Base-by-base conservation (phyloP, 2,329 filamentous ascomycete species). In the Achaetomium macrosporum region DNA sequence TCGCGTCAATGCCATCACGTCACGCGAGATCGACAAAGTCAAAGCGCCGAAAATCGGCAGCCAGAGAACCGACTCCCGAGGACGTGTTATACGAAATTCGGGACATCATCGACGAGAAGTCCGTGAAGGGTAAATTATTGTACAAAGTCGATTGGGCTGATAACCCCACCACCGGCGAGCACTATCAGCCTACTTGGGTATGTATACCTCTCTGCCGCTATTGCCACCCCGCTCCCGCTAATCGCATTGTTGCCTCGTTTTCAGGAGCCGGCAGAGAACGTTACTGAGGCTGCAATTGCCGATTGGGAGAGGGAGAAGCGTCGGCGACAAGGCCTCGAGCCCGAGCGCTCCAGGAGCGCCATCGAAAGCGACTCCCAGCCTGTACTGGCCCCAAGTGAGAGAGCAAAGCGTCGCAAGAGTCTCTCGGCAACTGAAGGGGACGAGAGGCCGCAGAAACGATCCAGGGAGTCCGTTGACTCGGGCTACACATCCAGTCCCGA, bases 121-220 rank as follows among this genome's bases (percentile, higher is more conserved):
- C 33, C 5, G 51, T 60, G 17, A 52, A 59, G 30, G 63, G 68
- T 11, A 62, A 61, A 20, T 63, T 63, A 11, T 56, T 70, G n/a
- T 85, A 82, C 58, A 63, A 71, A 3, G 73, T 84, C 49, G 74
- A 82, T 61, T 84, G 82, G 82, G 73, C 71, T 44, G 73, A 76
- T 54, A 67, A 82, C 60, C 66, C 71, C n/a, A 55, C 59, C 2
- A 79, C 77, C 37, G 77, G 76, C 16, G 63, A 74, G 55, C 54
- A 57, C 1, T 83, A 75, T 61, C 51, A 66, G 3, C 74, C 74
- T 10, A 76, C 68, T 44, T 84, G 82, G 82, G 79, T 76, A 70
- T 33, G 66, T 29, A 20, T 31, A 20, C 12, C 20, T 29, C 33
- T 39, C 29, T 33, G 15, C 17, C 9, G 37, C 13, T 36, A 13